These are phyloP conservation scores for Yamadazyma nakazawae DNA, from an alignment of 805 yeast genomes.

Conservation along the genomic window DNA sequence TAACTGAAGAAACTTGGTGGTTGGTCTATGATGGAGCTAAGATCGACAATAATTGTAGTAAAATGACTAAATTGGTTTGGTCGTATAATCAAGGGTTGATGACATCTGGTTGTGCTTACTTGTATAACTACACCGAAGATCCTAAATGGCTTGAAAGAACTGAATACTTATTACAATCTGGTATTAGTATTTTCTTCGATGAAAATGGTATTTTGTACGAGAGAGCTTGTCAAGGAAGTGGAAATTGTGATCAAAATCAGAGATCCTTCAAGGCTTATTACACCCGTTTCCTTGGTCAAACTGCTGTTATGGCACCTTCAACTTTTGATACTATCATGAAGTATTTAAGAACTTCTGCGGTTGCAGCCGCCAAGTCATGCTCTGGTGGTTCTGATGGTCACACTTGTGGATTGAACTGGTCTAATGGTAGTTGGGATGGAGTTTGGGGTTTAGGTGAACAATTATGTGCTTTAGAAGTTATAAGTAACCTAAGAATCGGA, in stretches of 20 bases:
- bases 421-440: constrained; percentile 52
- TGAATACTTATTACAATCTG: constrained; percentile 45
- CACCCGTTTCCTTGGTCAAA: constrained; percentile 67
- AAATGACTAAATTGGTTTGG: constrained; percentile 66
- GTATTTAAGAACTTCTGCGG: constrained; percentile 39
- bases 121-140: constrained; percentile 70
- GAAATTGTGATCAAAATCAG: constrained; percentile 79
- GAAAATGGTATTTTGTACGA: constrained; percentile 60
- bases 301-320: constrained; percentile 69
- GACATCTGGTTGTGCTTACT: constrained; percentile 75
- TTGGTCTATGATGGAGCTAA: constrained; percentile 75
- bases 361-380: constrained; percentile 69
- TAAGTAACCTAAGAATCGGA: constrained; percentile 44
- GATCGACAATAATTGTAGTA: constrained; percentile 57
- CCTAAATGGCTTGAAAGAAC: constrained; percentile 66
- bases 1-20: constrained; percentile 44
- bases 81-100: constrained; percentile 81
- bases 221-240: constrained; percentile 71
- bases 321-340: constrained; percentile 45
- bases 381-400: constrained; percentile 71
- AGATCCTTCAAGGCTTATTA: constrained; percentile 88
- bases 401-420: constrained; percentile 77
- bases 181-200: constrained; percentile 57
- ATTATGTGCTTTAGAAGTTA: constrained; percentile 66
- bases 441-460: constrained; percentile 76